A percentile compares a stretch with the other conserved stretches of the same genome.
Evolutionary conservation across 2,329 filamentous ascomycete species (phyloP).

Genomic region (Diaporthe citrichinensis): DNA sequence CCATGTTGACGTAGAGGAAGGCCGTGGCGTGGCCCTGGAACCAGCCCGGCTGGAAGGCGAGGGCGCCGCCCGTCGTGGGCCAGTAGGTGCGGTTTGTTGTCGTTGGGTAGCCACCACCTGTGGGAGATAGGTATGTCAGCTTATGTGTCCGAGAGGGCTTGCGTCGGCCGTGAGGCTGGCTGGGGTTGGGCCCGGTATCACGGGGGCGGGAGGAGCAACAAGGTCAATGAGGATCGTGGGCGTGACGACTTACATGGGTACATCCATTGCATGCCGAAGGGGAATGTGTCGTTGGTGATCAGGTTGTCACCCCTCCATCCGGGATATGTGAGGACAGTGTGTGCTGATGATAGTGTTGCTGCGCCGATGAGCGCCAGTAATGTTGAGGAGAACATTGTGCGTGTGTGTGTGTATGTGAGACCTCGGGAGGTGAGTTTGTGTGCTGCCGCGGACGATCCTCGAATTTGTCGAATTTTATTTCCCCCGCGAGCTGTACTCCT

Average conservation of each 20-base stretch:
- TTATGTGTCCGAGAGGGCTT: background rate
- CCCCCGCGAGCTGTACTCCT: background rate
- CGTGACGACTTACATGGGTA: constrained; percentile 83
- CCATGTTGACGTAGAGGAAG: constrained; percentile 91
- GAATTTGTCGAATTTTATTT: background rate
- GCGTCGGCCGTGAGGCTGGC: background rate
- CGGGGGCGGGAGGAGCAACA: background rate
- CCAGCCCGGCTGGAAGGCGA: constrained; percentile 95
- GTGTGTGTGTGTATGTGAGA: constrained; percentile 34
- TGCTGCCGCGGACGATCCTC: constrained; percentile 10
- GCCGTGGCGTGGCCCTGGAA: constrained; percentile 89
- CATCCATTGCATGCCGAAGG: constrained; percentile 95
- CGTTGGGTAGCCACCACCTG: constrained; percentile 86
- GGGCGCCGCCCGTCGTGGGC: constrained; percentile 88
- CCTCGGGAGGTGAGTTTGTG: constrained; percentile 28
- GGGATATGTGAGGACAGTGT: constrained; percentile 88
- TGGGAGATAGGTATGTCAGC: constrained; percentile 6
- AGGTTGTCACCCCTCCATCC: constrained; percentile 91
- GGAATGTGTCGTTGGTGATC: constrained; percentile 81
- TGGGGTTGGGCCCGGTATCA: background rate
- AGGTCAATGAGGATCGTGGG: background rate
- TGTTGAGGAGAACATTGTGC: constrained; percentile 63
- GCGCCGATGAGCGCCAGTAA: constrained; percentile 60
- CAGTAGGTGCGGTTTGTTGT: constrained; percentile 91
- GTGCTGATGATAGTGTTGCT: constrained; percentile 69